Conservation (phyloP, 106 monocot genomes). For the Hemerocallis citrina region DNA sequence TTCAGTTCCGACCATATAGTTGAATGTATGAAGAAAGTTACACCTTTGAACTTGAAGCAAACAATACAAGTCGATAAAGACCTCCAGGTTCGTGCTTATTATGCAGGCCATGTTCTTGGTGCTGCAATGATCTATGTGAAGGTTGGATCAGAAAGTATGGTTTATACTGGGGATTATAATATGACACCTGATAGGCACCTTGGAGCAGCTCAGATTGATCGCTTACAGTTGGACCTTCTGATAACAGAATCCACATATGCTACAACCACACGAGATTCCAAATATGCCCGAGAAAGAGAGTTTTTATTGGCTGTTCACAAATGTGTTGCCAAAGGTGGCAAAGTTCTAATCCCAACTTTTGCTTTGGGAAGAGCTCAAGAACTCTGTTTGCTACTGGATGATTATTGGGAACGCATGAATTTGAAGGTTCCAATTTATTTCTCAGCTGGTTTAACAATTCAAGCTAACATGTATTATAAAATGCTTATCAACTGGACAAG, state of each 20-base stretch:
- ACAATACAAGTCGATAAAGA: conserved; percentile 80
- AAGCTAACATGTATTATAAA: conserved; percentile 98
- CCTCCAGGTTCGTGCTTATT: conserved; percentile 88
- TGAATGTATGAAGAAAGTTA: conserved; percentile 88
- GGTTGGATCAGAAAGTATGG: conserved; percentile 54
- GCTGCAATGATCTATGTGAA: conserved; percentile 97
- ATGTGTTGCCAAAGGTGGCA: conserved; percentile 82
- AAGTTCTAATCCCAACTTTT: conserved; percentile 98
- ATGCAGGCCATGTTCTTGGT: conserved; percentile 98
- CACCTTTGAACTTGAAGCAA: conserved; percentile 79
- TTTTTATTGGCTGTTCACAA: conserved; percentile 92
- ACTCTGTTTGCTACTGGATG: conserved; percentile 85
- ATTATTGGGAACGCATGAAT: conserved; percentile 98
- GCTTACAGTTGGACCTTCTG: conserved; percentile 67
- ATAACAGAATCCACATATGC: conserved; percentile 99
- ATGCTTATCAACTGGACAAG: conserved; percentile 96
- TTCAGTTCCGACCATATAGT: conserved; percentile 68
- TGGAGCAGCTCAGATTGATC: conserved; percentile 96
- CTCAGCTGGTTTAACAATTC: conserved; percentile 91
- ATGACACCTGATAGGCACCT: conserved; percentile 99
- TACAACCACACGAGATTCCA: conserved; percentile 92
- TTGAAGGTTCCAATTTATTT: conserved; percentile 88
- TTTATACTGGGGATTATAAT: conserved; percentile 97
- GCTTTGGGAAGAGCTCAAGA: conserved; percentile 99
- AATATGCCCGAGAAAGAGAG: conserved; percentile 90